These are phyloP conservation scores for Juglanconis sp. DNA, from an alignment of 2,329 filamentous ascomycete species.

Conservation along the genomic window DNA sequence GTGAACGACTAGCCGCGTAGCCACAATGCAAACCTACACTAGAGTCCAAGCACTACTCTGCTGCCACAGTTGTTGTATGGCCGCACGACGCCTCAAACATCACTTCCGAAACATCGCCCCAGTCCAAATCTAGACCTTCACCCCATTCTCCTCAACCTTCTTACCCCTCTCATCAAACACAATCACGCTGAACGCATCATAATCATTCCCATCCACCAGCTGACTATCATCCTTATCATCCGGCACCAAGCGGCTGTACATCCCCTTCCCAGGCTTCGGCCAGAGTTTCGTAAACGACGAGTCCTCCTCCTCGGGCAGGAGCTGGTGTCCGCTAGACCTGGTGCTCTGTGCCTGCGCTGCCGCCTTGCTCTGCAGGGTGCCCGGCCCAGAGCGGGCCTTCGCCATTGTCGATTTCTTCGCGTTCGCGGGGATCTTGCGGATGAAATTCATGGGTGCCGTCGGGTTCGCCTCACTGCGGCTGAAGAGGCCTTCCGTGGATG, in stretches of 20 bases:
- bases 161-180: conserved; percentile 27
- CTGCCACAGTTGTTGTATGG: not conserved
- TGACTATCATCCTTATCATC: conserved; percentile 25
- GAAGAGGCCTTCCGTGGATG: conserved; percentile 24
- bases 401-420: conserved; percentile 20
- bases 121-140: conserved; percentile 20
- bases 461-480: conserved; percentile 34
- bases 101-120: too few relatives aligned
- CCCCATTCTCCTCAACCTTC: conserved; percentile 30
- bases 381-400: conserved; percentile 16
- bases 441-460: conserved; percentile 35
- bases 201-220: conserved; percentile 27
- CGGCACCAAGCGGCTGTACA: conserved; percentile 25
- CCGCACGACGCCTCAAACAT: not conserved
- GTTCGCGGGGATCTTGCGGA: conserved; percentile 31
- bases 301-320: conserved; percentile 25
- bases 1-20: too few relatives aligned
- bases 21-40: too few relatives aligned
- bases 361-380: conserved; percentile 13
- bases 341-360: conserved; percentile 7
- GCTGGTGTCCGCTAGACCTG: conserved; percentile 6
- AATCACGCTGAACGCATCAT: conserved; percentile 28
- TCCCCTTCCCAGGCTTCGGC: conserved; percentile 27
- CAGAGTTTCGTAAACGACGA: conserved; percentile 27
- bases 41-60: not conserved